phyloP scores from a whole-genome alignment of 2,329 filamentous ascomycete genomes.

The Alternaria triticimaculans region DNA sequence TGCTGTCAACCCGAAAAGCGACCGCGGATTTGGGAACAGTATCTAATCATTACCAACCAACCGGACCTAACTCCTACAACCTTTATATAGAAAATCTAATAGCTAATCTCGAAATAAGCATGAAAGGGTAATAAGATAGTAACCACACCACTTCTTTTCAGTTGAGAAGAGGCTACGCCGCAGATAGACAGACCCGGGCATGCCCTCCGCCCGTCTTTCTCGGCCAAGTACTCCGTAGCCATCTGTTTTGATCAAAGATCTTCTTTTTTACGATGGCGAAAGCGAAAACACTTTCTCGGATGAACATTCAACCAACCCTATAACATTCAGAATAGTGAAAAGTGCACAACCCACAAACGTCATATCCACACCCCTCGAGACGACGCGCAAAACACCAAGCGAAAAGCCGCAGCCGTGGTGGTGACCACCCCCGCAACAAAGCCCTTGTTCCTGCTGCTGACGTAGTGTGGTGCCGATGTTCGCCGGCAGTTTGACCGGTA shows the following conservation, averaged over 20 bases:
- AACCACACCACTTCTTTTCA: not conserved
- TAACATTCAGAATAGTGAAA: not conserved
- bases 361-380: not conserved
- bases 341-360: not conserved
- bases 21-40: not conserved
- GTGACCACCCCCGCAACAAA: conserved; percentile 24
- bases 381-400: conserved; percentile 7
- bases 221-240: not conserved
- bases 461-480: conserved; percentile 32
- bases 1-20: conserved; percentile 1
- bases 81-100: not conserved
- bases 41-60: conserved; percentile 3
- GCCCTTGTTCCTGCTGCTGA: conserved; percentile 17
- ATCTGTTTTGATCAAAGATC: not conserved
- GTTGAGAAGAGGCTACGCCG: not conserved
- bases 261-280: not conserved
- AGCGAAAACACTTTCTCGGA: not conserved
- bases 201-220: not conserved
- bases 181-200: not conserved
- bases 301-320: not conserved
- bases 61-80: conserved; percentile 6
- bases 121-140: not conserved
- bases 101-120: not conserved
- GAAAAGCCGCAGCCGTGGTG: conserved; percentile 3
- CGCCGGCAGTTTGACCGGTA: conserved; percentile 28